Conservation (phyloP, 768 basidiomycete species). For the Termitomyces sp. region DNA sequence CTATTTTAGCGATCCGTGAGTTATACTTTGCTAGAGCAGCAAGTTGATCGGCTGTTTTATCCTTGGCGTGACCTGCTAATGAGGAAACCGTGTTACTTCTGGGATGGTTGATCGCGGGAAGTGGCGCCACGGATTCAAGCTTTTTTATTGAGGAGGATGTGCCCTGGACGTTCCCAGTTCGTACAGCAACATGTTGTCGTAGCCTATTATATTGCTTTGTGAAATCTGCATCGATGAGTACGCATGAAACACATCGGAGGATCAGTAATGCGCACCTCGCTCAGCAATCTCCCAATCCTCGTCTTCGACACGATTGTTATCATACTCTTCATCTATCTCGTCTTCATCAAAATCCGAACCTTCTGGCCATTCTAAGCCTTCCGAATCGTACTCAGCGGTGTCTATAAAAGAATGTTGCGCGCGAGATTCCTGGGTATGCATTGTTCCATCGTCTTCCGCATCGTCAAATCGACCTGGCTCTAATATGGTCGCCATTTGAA, state of each 20-base stretch:
- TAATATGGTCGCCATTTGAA: conserved; percentile 25
- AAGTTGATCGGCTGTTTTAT: conserved; percentile 68
- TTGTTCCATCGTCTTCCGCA: conserved; percentile 30
- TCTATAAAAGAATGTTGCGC: conserved; percentile 39
- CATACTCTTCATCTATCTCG: conserved; percentile 41
- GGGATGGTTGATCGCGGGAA: conserved; percentile 73
- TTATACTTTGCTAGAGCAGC: conserved; percentile 72
- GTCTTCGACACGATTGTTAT: conserved; percentile 66
- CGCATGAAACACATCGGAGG: neutral
- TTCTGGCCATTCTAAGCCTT: conserved; percentile 22
- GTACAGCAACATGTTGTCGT: conserved; percentile 84
- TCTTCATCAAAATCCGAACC: conserved; percentile 35
- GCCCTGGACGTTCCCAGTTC: conserved; percentile 64
- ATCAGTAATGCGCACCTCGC: conserved; percentile 44
- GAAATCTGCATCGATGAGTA: conserved; percentile 60
- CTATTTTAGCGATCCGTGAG: conserved; percentile 68
- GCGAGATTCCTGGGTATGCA: conserved; percentile 11
- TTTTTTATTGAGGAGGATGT: conserved; percentile 45
- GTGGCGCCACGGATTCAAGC: conserved; percentile 45
- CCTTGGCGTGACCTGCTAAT: conserved; percentile 33
- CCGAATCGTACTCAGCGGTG: conserved; percentile 30
- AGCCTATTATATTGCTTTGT: conserved; percentile 98
- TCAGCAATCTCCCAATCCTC: conserved; percentile 89
- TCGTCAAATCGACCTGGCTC: conserved; percentile 61
- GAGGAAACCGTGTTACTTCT: conserved; percentile 22